Evolutionary conservation across 139 green algal genomes (phyloP), one percentile per base, ranked within the genome.

Genomic region (Chlamydomonas eustigma): DNA sequence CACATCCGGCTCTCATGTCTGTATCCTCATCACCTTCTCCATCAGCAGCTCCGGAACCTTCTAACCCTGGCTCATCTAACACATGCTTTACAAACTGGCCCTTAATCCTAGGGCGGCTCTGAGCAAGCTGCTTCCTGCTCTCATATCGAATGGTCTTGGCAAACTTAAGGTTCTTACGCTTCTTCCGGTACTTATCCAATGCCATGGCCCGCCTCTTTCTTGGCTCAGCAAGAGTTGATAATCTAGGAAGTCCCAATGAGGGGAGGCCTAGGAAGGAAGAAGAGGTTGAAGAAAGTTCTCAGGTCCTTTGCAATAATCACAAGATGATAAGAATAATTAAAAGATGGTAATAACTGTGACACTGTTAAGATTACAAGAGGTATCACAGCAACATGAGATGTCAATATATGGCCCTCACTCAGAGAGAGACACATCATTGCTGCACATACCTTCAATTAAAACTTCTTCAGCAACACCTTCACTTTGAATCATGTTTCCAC

Each of bases 101-200:
- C 22, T 82, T 84, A 3, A 93, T 76, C 1, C 88, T 80, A 1
- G 87, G 87, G 6, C 88, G 76, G 12, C 75, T 64, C 64, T 91
- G 72, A 24, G 88, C 88, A 65, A 91, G 80, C 71, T 84, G 79
- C 80, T 93, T 91, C 35, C 88, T 80, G 50, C 58, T 84, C 80
- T 90, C 85, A 64, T 93, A 93, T 44, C 88, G 80, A n/a, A 93
- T 88, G 36, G 87, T 91, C 75, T 85, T 89, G 1, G 79, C 79
- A 65, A 89, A 90, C 70, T 75, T 79, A 24, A 88, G 70, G 70
- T 86, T 90, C 87, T 86, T 90, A 25, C 86, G 82, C 76, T 92
- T 92, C 76, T 90, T 78, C 30, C 84, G 80, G 83, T 88, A 92
- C 77, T 92, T 92, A 73, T 82, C 52, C 31, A 92, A 69, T 1